Evolutionary conservation across 2,329 filamentous ascomycete species (phyloP).

Genomic region (Hypoxylon sp.): DNA sequence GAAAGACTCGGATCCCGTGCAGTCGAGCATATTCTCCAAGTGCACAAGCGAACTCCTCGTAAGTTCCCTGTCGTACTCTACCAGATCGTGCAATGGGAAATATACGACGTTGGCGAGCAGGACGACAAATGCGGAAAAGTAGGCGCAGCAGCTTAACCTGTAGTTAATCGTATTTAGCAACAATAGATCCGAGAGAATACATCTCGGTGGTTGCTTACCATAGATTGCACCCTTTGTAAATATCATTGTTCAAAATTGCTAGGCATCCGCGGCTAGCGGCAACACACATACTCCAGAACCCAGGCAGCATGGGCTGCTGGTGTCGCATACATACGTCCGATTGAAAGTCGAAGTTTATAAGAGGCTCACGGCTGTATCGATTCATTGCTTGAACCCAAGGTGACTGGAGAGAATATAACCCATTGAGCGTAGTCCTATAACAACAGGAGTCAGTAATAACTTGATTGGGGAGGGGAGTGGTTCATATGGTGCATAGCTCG

Average conservation of each 20-base stretch:
- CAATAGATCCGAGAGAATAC: neutral
- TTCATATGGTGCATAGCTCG: too few relatives aligned
- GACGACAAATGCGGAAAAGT: slow-evolving; percentile 42
- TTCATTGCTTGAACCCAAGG: slow-evolving; percentile 50
- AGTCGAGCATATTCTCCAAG: slow-evolving; percentile 32
- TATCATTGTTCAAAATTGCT: slow-evolving; percentile 30
- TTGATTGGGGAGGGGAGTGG: too few relatives aligned
- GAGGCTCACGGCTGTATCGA: slow-evolving; percentile 39
- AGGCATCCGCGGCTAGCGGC: slow-evolving; percentile 37
- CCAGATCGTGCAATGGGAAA: slow-evolving; percentile 33
- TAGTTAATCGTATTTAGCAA: slow-evolving; percentile 8
- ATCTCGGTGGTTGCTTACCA: slow-evolving; percentile 28
- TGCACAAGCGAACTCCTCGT: too few relatives aligned
- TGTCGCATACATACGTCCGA: slow-evolving; percentile 25
- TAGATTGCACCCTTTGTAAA: slow-evolving; percentile 28
- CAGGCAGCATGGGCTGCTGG: slow-evolving; percentile 28
- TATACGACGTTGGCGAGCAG: slow-evolving; percentile 41
- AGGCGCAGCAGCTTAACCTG: slow-evolving; percentile 40
- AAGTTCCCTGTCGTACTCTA: slow-evolving; percentile 34
- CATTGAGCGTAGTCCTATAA: slow-evolving; percentile 51
- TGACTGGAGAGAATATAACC: slow-evolving; percentile 50
- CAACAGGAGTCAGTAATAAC: too few relatives aligned
- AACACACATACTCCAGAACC: slow-evolving; percentile 38
- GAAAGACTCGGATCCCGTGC: slow-evolving; percentile 29
- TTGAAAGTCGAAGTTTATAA: slow-evolving; percentile 39